These are phyloP conservation scores for Noccaea bulbosa DNA, from an alignment of 345 rosid genomes.

Conservation along the genomic window DNA sequence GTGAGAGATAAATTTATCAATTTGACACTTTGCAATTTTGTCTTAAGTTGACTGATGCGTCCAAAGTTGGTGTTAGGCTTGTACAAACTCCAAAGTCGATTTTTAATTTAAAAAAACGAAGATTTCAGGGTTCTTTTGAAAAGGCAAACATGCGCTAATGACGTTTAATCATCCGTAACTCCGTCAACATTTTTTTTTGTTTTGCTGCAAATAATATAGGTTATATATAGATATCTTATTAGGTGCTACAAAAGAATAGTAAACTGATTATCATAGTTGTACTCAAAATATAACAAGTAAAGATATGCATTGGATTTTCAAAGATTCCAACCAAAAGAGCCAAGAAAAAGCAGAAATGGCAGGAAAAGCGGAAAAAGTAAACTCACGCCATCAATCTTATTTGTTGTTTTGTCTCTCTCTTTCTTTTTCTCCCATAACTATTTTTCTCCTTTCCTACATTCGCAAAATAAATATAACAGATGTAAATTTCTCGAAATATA, in stretches of 20 bases:
- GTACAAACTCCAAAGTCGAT: neutral
- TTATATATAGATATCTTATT: too few species aligned
- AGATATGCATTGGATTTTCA: slow-evolving; percentile 31
- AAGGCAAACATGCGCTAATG: slow-evolving; percentile 15
- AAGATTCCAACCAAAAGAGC: slow-evolving; percentile 34
- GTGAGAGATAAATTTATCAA: too few species aligned
- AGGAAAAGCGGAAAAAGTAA: slow-evolving; percentile 18
- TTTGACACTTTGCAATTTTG: neutral
- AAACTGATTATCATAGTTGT: neutral
- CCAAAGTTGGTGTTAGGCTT: neutral
- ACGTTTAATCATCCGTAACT: too few species aligned
- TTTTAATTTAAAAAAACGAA: neutral
- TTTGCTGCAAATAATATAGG: too few species aligned
- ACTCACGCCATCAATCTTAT: slow-evolving; percentile 40
- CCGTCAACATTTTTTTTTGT: too few species aligned
- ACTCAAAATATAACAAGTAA: neutral
- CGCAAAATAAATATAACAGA: too few species aligned
- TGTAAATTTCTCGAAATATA: too few species aligned
- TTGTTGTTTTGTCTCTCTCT: slow-evolving; percentile 38
- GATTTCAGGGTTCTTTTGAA: neutral
- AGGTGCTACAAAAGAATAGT: too few species aligned
- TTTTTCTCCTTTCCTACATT: neutral
- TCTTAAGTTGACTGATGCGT: neutral
- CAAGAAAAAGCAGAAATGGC: slow-evolving; percentile 27
- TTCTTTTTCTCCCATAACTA: neutral